phyloP scores from a whole-genome alignment of 257 asterid species.

The Solanum verrucosum region DNA sequence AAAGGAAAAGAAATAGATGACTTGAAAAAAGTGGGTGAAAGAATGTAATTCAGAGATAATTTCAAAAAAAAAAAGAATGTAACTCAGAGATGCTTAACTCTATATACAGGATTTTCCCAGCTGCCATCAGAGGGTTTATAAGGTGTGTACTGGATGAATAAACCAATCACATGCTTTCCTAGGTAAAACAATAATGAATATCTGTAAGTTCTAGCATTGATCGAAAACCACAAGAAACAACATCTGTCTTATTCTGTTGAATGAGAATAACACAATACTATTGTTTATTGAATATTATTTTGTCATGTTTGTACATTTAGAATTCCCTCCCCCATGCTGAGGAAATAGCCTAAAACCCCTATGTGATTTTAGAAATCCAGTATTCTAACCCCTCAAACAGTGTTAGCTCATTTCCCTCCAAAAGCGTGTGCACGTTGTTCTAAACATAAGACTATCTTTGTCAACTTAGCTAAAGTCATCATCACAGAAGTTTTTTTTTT shows the following conservation, averaged over 20 bases:
- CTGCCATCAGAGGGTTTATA: conserved; percentile 83
- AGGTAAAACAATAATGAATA: conserved; percentile 6
- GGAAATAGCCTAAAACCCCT: not conserved
- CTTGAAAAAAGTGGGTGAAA: not conserved
- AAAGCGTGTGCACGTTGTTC: not conserved
- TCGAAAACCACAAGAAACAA: not conserved
- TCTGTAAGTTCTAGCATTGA: not conserved
- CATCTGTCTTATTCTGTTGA: not conserved
- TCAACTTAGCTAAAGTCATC: not conserved
- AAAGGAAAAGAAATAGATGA: not conserved
- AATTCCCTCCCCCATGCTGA: not conserved
- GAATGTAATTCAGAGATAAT: not conserved
- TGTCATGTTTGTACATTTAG: not conserved
- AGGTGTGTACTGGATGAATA: conserved; percentile 93
- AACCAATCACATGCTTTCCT: conserved; percentile 90
- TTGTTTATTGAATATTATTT: not conserved
- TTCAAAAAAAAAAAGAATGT: not conserved
- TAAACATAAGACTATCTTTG: not conserved
- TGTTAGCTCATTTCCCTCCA: not conserved
- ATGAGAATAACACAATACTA: not conserved
- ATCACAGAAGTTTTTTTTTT: not conserved
- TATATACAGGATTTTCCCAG: conserved; percentile 82
- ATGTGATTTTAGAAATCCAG: not conserved
- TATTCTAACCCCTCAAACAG: not conserved
- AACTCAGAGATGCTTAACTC: conserved; percentile 43